These are phyloP conservation scores for Suillus brevipes DNA, from an alignment of 768 basidiomycete genomes.

Conservation along the genomic window DNA sequence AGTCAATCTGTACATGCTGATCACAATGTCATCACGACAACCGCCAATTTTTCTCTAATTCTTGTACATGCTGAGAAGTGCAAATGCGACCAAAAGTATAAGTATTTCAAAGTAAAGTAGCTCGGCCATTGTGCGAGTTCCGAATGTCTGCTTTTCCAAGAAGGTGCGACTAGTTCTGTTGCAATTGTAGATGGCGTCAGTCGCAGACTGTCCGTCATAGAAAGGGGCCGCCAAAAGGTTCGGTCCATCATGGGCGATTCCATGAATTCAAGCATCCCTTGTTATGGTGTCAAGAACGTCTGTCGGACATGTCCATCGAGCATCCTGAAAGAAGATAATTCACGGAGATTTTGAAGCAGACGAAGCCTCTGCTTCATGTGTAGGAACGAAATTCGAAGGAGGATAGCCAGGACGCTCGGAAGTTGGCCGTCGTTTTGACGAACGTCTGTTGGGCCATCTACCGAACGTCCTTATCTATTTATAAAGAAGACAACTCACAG, in stretches of 20 bases:
- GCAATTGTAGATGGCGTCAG: background rate
- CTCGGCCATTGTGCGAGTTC: background rate
- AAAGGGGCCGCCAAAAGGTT: background rate
- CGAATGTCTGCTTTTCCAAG: background rate
- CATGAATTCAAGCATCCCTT: background rate
- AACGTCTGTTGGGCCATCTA: background rate
- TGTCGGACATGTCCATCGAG: background rate
- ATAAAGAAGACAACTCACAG: background rate
- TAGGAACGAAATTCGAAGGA: slow-evolving; percentile 26
- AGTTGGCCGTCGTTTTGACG: background rate
- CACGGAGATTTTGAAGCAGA: slow-evolving; percentile 24
- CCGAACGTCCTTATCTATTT: background rate
- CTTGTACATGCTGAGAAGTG: background rate
- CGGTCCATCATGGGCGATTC: background rate
- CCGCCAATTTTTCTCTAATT: background rate
- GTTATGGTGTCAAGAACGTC: background rate
- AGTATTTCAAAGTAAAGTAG: background rate
- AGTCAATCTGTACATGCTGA: too few species aligned
- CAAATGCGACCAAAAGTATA: background rate
- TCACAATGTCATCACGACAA: background rate
- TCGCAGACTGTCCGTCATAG: background rate
- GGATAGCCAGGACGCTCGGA: slow-evolving; percentile 2
- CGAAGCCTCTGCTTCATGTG: slow-evolving; percentile 29
- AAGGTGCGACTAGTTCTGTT: background rate
- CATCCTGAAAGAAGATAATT: background rate